Evolutionary conservation across 441 rosid species (phyloP), one percentile per base, ranked within the genome.

Genomic region (Erodium moschatum): DNA sequence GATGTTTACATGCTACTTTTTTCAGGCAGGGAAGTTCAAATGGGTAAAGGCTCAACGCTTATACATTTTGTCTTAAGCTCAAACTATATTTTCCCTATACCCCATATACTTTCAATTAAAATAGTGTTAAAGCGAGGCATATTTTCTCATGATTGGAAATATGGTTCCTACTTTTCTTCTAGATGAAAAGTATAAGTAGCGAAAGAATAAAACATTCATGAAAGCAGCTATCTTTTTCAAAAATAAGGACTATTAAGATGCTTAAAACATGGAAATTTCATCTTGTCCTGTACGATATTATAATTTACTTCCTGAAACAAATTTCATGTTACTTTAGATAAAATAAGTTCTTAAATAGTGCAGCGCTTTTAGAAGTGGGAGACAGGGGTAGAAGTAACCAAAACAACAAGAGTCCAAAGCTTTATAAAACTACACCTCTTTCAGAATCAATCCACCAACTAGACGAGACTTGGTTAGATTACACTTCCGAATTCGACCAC

Each of bases 401-500:
- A 29, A 76, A 19, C 64, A 12, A 15, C 11, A 29, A 29, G 52
- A 46, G 52, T 16, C 44, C 64, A 56, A 33, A 68, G 69, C 35
- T 76, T 18, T 29, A 78, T 38, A 7, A 77, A 50, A 60, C 13
- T 58, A 38, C 48, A 84, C 99, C 98, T 92, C 96, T 75, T 82
- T 83, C 79, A 95, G 79, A 69, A 80, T 83, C 13, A 84, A 74
- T 72, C 88, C 89, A 64, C 89, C 88, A 38, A 74, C 73, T 48
- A 90, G 69, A 70, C 85, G 83, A 27, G 85, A 80, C 71, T 82
- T 82, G 10, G 88, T 87, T 56, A 95, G 77, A 76, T 90, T 90
- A 74, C 89, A 92, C 76, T 84, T 90, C 67, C 84, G 80, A 33
- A 95, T 72, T 67, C 84, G 87, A 70, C 97, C 91, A 66, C 69